Evolutionary conservation across 306 rosid genomes (phyloP).

Genomic region (Crotalaria pallida): DNA sequence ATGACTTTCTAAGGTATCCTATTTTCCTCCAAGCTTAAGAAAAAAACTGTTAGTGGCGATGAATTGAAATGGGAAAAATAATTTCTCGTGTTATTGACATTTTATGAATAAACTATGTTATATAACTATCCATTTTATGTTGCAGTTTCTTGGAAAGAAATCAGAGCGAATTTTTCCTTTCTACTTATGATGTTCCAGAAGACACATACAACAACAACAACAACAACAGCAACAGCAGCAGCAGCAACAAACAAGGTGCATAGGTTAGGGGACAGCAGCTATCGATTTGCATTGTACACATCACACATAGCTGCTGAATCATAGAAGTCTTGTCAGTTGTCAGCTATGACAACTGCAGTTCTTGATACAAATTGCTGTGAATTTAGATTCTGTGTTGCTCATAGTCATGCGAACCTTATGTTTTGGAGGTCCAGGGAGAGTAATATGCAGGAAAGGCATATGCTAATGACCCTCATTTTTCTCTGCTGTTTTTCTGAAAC

Average conservation of each 20-base stretch:
- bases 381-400: background rate
- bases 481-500: slow-evolving; percentile 12
- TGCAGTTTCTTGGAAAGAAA: slow-evolving; percentile 73
- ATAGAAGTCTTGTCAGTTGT: slow-evolving; percentile 15
- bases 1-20: slow-evolving; percentile 71
- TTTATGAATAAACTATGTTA: background rate
- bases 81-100: background rate
- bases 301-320: slow-evolving; percentile 10
- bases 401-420: background rate
- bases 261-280: slow-evolving; percentile 9
- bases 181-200: slow-evolving; percentile 58
- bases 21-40: background rate
- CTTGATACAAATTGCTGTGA: background rate
- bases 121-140: slow-evolving; percentile 1
- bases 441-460: background rate
- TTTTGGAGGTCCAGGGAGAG: background rate
- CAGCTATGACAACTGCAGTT: background rate
- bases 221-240: too few relatives aligned
- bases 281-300: slow-evolving; percentile 22
- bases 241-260: slow-evolving; percentile 43
- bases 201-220: slow-evolving; percentile 47
- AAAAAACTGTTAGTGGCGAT: background rate
- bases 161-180: slow-evolving; percentile 55
- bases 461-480: slow-evolving; percentile 4
- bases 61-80: background rate